Conservation (phyloP, 2,329 filamentous ascomycete species). For the Trichoderma sp. region DNA sequence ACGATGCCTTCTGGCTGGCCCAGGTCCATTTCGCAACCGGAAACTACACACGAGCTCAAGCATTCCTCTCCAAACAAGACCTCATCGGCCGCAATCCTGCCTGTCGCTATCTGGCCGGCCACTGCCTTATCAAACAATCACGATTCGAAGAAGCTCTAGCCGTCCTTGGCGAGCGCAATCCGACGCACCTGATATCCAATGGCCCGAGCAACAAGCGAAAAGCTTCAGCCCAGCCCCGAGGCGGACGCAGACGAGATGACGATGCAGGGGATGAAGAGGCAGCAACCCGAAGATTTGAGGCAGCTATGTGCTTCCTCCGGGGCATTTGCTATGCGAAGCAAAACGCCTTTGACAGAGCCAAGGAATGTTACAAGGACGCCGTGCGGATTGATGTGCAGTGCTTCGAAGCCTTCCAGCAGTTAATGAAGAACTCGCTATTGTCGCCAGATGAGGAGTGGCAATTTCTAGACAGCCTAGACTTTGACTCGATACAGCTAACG, state of each 20-base stretch:
- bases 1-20: slow-evolving; percentile 96
- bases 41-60: slow-evolving; percentile 90
- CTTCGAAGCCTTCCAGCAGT: slow-evolving; percentile 96
- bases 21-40: slow-evolving; percentile 95
- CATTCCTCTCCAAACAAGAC: slow-evolving; percentile 82
- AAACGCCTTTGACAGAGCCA: slow-evolving; percentile 94
- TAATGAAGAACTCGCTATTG: slow-evolving; percentile 96
- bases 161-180: slow-evolving; percentile 89
- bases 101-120: slow-evolving; percentile 88
- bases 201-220: slow-evolving; percentile 46
- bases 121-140: slow-evolving; percentile 91
- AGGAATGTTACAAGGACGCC: slow-evolving; percentile 98
- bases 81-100: slow-evolving; percentile 80
- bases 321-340: slow-evolving; percentile 95
- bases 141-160: slow-evolving; percentile 86
- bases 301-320: slow-evolving; percentile 94
- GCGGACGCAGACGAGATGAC: slow-evolving; percentile 40
- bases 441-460: slow-evolving; percentile 86
- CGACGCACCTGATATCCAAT: slow-evolving; percentile 80
- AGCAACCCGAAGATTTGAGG: slow-evolving; percentile 82
- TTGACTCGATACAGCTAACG: slow-evolving; percentile 74
- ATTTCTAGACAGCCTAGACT: slow-evolving; percentile 86
- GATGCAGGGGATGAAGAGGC: slow-evolving; percentile 66
- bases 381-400: slow-evolving; percentile 97
- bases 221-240: slow-evolving; percentile 40